Percentiles rank a stretch among this genome's conserved stretches.
Evolutionary conservation across 2,329 filamentous ascomycete species (phyloP).

Genomic region (Diaporthe citri): DNA sequence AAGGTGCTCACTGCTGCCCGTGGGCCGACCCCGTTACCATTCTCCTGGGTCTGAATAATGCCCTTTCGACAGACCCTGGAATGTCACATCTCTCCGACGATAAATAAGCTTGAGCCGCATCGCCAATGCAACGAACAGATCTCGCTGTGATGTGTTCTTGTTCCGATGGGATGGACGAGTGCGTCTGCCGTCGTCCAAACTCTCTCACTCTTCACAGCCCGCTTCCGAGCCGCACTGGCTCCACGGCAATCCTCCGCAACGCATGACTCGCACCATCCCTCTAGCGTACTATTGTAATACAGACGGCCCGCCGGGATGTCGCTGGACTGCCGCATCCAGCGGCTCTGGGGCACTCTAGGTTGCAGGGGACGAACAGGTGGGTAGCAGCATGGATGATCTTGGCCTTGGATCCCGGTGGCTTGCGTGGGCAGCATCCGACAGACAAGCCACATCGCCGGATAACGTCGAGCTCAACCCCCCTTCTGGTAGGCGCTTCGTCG

Average conservation of each 20-base stretch:
- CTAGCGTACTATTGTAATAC: background rate
- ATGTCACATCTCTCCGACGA: background rate
- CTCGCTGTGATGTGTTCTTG: background rate
- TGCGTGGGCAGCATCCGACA: slow-evolving; percentile 28
- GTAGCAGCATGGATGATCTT: slow-evolving; percentile 15
- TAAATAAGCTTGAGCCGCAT: slow-evolving; percentile 21
- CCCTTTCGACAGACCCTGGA: background rate
- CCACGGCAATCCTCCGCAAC: background rate
- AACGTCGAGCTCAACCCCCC: slow-evolving; percentile 13
- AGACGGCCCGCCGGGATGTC: background rate
- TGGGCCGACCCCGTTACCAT: background rate
- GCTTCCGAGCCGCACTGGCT: background rate
- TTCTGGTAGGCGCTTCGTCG: slow-evolving; percentile 6
- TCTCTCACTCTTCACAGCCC: background rate
- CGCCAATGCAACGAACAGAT: slow-evolving; percentile 17
- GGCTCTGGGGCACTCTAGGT: background rate
- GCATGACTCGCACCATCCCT: slow-evolving; percentile 16
- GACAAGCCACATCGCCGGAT: background rate
- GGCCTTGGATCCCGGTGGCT: background rate
- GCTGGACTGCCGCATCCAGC: background rate
- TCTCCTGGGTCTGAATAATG: background rate
- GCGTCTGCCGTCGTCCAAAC: background rate
- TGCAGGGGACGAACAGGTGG: slow-evolving; percentile 7
- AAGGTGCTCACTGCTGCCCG: slow-evolving; percentile 1
- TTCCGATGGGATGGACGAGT: background rate